phyloP scores from a whole-genome alignment of 495 filamentous ascomycete species.

The Chaetomium tenue region DNA sequence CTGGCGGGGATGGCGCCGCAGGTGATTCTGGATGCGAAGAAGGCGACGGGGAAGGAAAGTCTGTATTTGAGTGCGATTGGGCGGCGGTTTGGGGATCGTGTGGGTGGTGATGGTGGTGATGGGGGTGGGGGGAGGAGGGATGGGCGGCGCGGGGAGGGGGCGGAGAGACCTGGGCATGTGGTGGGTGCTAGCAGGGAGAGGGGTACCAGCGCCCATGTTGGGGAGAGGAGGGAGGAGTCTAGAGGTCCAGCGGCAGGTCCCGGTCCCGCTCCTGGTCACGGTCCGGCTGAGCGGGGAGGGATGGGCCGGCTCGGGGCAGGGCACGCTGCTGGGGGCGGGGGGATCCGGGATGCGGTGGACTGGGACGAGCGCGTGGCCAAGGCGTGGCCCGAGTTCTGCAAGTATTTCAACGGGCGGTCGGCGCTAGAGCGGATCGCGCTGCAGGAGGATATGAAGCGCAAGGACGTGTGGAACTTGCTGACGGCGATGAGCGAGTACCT shows the following conservation, averaged over 20 bases:
- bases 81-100: constrained; percentile 47
- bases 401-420: constrained; percentile 84
- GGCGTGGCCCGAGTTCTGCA: constrained; percentile 57
- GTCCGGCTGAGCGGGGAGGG: constrained; percentile 4
- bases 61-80: constrained; percentile 73
- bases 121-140: background rate
- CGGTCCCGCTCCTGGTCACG: background rate
- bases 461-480: constrained; percentile 70
- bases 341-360: constrained; percentile 15
- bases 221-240: background rate
- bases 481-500: constrained; percentile 59
- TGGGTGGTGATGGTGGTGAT: background rate
- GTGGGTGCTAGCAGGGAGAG: no score
- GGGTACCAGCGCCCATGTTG: no score
- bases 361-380: constrained; percentile 46
- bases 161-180: background rate
- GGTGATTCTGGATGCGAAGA: constrained; percentile 56
- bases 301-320: background rate
- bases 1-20: constrained; percentile 48
- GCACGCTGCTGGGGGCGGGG: background rate
- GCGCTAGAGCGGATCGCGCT: constrained; percentile 84
- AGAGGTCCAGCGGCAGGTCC: background rate
- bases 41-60: constrained; percentile 60
- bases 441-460: constrained; percentile 79
- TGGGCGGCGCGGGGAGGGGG: no score